Evolutionary conservation across 139 green algal species (phyloP), one percentile per base, ranked within the genome.

Genomic region (Chlamydomonas sp.): DNA sequence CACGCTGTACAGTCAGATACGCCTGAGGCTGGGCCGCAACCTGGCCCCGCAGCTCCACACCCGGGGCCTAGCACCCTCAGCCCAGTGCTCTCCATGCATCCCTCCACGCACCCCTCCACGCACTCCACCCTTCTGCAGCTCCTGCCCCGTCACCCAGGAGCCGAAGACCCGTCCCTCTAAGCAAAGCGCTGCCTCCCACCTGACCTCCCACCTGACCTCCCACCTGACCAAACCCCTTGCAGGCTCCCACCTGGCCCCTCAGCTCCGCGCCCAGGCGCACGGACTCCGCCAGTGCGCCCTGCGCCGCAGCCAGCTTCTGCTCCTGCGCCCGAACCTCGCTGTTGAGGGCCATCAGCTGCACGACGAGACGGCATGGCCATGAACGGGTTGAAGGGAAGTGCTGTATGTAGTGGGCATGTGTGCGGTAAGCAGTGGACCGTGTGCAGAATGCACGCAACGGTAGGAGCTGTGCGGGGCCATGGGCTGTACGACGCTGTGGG

Each of bases 251-350:
- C 82, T 86, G 82, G 5, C 82, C 82, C 71, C 71, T 16, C 61
- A 86, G 59, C 82, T 86, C 82, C 71, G 72, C 8, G 66, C 82
- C 82, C 71, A 79, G 3, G 71, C 69, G 59, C 59, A 79, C 59
- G 18, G 66, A 20, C 71, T 86, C 82, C 0, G 63, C 17, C 61
- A 86, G 82, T 1, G 82, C 82, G 31, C 71, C 71, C 59, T 79
- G 71, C 61, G 82, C 82, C 14, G 60, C 60, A 20, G 82, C 68
- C 69, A 86, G 69, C 59, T 86, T 86, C 59, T 60, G 61, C 82
- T 86, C 82, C 68, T 86, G 82, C 20, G 7, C 57, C 7, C 82
- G 82, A 7, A 86, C 71, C 69, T 86, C 82, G 8, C 20, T 17
- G 59, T n/a, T 79, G 0, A 86, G 72, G 2, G 82, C 71, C 82